These are phyloP conservation scores for Antrodiella citrinella DNA, from an alignment of 768 basidiomycete species.

Conservation along the genomic window DNA sequence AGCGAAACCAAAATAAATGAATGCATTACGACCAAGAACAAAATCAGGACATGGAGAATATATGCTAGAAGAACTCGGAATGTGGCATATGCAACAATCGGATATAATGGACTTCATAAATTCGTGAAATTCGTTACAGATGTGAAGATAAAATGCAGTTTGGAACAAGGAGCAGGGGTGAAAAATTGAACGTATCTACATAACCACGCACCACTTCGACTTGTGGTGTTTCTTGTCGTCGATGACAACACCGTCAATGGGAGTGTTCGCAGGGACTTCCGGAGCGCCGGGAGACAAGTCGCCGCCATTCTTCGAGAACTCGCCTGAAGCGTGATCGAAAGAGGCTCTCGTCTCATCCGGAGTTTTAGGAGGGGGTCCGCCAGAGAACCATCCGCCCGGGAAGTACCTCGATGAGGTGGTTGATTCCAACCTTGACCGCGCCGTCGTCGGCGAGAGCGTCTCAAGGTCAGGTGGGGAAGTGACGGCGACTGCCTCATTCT, in stretches of 20 bases:
- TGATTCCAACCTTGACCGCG: slow-evolving; percentile 38
- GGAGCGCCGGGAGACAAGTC: slow-evolving; percentile 5
- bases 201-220: slow-evolving; percentile 21
- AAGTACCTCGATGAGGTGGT: slow-evolving; percentile 49
- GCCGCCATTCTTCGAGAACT: slow-evolving; percentile 26
- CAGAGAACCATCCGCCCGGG: slow-evolving; percentile 45
- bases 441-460: slow-evolving; percentile 9
- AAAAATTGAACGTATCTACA: slow-evolving; percentile 12
- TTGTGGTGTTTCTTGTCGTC: slow-evolving; percentile 16
- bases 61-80: neutral
- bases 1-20: too few species aligned
- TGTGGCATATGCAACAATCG: slow-evolving; percentile 8
- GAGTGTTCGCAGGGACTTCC: slow-evolving; percentile 16
- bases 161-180: neutral
- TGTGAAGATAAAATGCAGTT: neutral
- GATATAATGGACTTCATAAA: slow-evolving; percentile 8
- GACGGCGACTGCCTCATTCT: slow-evolving; percentile 11
- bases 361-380: slow-evolving; percentile 28
- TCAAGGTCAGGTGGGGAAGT: slow-evolving; percentile 11
- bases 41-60: neutral
- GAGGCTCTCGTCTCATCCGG: slow-evolving; percentile 37
- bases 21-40: neutral
- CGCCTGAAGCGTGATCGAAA: slow-evolving; percentile 41
- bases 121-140: slow-evolving; percentile 13
- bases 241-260: slow-evolving; percentile 11